A percentile compares a stretch with the other conserved stretches of the same genome.
Conservation (phyloP, 306 rosid species). For the Dalbergia oliveri region DNA sequence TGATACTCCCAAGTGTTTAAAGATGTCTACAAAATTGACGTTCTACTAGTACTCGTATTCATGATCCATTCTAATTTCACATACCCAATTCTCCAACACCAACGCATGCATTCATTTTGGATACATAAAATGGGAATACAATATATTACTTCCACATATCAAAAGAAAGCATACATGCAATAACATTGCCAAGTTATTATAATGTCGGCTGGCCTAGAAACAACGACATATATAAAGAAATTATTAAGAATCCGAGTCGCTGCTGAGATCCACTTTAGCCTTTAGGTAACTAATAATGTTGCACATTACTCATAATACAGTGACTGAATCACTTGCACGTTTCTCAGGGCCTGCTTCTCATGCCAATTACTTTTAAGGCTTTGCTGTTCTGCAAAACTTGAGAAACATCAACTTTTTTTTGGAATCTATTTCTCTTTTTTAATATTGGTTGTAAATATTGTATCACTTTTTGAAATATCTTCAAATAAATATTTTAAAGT, state of each 20-base stretch:
- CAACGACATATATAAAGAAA: slow-evolving; percentile 40
- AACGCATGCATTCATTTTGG: slow-evolving; percentile 35
- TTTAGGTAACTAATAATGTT: slow-evolving; percentile 33
- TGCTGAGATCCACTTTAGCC: slow-evolving; percentile 43
- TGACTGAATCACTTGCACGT: slow-evolving; percentile 43
- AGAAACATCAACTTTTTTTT: background rate
- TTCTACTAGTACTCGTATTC: too few relatives aligned
- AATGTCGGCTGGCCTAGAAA: slow-evolving; percentile 37
- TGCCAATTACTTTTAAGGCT: slow-evolving; percentile 30
- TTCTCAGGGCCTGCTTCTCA: slow-evolving; percentile 46
- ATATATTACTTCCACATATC: slow-evolving; percentile 7
- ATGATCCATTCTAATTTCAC: background rate
- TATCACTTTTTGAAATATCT: too few relatives aligned
- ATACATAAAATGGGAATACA: slow-evolving; percentile 34
- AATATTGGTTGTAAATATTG: too few relatives aligned
- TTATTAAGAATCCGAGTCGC: slow-evolving; percentile 36
- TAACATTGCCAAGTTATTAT: slow-evolving; percentile 36
- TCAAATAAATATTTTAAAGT: too few relatives aligned
- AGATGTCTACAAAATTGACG: too few relatives aligned
- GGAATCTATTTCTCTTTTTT: too few relatives aligned
- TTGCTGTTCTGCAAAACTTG: slow-evolving; percentile 14
- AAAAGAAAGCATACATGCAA: slow-evolving; percentile 27
- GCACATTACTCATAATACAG: slow-evolving; percentile 42
- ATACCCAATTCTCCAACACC: background rate
- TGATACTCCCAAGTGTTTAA: too few relatives aligned